phyloP scores from a whole-genome alignment of 2,329 filamentous ascomycete genomes.

The Colletotrichum noveboracense region DNA sequence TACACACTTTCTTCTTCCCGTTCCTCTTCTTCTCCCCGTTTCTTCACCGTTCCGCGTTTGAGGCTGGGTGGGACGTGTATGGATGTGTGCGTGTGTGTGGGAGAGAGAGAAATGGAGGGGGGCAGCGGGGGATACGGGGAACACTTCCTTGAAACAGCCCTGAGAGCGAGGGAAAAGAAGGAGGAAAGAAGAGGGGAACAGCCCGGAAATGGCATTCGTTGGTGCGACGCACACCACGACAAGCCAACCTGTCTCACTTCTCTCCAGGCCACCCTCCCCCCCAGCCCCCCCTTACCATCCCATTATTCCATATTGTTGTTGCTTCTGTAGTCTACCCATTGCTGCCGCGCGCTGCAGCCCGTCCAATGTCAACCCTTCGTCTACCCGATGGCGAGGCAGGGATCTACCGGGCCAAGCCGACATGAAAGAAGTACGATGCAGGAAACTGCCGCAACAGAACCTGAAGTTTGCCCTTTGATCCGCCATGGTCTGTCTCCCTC shows the following conservation, averaged over 20 bases:
- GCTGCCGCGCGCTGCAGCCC: neutral
- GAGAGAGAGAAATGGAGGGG: neutral
- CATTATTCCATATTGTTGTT: neutral
- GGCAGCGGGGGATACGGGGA: neutral
- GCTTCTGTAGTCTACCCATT: neutral
- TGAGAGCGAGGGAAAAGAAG: neutral
- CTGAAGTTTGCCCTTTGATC: neutral
- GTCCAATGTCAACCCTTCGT: neutral
- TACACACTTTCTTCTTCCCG: neutral
- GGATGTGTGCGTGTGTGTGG: neutral
- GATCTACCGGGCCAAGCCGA: neutral
- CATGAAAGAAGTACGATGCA: neutral
- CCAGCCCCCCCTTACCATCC: neutral
- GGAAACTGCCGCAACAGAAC: neutral
- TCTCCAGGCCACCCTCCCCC: neutral
- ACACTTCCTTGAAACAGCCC: neutral
- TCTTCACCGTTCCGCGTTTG: neutral
- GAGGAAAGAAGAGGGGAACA: neutral
- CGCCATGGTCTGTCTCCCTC: neutral
- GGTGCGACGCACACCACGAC: neutral
- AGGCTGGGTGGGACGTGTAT: neutral
- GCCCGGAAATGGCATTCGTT: neutral
- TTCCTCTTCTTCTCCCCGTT: neutral
- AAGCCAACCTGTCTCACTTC: neutral
- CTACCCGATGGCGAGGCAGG: neutral